These are phyloP conservation scores for Boletellus ananiceps DNA, from an alignment of 768 basidiomycete species.

Conservation along the genomic window DNA sequence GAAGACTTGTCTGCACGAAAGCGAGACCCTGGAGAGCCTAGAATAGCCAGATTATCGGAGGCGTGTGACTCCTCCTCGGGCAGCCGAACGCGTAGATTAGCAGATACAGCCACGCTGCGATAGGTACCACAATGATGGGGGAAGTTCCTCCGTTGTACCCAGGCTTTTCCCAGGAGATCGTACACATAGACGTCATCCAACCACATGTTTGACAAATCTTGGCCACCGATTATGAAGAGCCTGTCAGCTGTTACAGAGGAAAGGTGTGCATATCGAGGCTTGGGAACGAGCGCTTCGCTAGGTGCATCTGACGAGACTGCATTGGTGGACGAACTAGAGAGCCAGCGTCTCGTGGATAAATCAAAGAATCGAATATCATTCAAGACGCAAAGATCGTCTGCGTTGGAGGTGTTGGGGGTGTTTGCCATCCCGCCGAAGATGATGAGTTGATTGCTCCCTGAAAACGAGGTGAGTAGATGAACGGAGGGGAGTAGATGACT, in stretches of 20 bases:
- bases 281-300: conserved; percentile 56
- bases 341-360: conserved; percentile 65
- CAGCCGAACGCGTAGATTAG: conserved; percentile 60
- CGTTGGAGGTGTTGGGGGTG: conserved; percentile 59
- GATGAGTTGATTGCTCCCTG: conserved; percentile 84
- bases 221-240: conserved; percentile 91
- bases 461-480: conserved; percentile 14
- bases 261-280: conserved; percentile 91
- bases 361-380: conserved; percentile 92
- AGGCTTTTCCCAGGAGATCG: conserved; percentile 66
- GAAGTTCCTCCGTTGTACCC: conserved; percentile 78
- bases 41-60: conserved; percentile 36
- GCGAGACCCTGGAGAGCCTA: conserved; percentile 55
- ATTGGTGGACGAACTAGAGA: conserved; percentile 40
- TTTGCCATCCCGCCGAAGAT: conserved; percentile 96
- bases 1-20: conserved; percentile 49
- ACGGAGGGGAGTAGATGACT: conserved; percentile 15
- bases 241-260: conserved; percentile 81
- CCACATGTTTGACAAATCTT: conserved; percentile 92
- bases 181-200: conserved; percentile 90
- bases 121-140: conserved; percentile 96
- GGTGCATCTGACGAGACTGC: conserved; percentile 32
- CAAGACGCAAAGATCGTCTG: conserved; percentile 85
- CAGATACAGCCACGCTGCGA: conserved; percentile 85
- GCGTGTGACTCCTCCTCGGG: conserved; percentile 55